Base-by-base conservation (phyloP, 177 flowering plant species). In the Telopea speciosissima region DNA sequence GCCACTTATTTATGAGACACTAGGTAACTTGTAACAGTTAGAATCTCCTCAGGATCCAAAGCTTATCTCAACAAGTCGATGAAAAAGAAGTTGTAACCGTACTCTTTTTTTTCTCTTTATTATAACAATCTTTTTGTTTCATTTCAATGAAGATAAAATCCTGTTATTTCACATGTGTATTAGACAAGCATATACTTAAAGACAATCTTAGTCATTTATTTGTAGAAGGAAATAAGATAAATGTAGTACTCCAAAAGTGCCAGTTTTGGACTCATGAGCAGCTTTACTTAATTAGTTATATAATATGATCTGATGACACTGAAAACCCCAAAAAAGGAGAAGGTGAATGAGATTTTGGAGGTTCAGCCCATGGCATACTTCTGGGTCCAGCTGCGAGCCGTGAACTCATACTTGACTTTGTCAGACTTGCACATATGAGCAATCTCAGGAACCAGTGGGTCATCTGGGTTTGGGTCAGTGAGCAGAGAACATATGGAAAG, bases 391-490 rank as follows among this genome's bases (percentile, higher is more conserved):
- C 72, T 80, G 24, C 85, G 81, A 40, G 85, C 87, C 22, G 79
- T 84, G 21, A 82, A 59, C 61, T 84, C 85, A 24, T 84, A 82
- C 73, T 77, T 80, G 75, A 40, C 66, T 62, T 73, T 81, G 65
- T 84, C 85, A 0, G 62, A 76, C 77, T 82, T 84, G 81, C 78
- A 84, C 85, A 84, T 75, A 54, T 82, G 85, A 24, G 85, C 85
- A 19, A 84, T 82, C 79, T 84, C 87, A 1, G 83, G 81, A 40
- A 84, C 84, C 44, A 83, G 70, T 21, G 86, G 86, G 68, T 83
- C 86, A 52, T 81, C 84, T 0, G 84, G 84, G 73, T 81, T 84
- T 11, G 87, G 87, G 60, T 84, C 87, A 1, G 84, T 84, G 9
- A 84, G 81, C 59, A 84, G 74, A 17, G 87, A 84, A 54, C 85